Evolutionary conservation across 768 basidiomycete species (phyloP), one percentile per base, ranked within the genome.

Genomic region (Saitozyma sp.): DNA sequence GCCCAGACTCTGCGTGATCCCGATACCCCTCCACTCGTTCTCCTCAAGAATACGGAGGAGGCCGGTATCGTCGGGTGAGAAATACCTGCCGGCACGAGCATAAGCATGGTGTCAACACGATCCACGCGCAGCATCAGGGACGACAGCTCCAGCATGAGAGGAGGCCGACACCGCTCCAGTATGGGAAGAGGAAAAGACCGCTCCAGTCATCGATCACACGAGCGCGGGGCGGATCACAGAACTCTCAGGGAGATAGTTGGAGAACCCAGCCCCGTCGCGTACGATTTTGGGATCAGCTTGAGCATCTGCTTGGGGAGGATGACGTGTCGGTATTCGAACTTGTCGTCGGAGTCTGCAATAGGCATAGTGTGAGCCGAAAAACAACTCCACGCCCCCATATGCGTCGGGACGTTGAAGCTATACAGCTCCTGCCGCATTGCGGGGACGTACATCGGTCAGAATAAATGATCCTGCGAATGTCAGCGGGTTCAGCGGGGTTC

Each of bases 261-360:
- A 16, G 52, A 29, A 7, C 8, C 43, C n/a, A n/a, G 43, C 38
- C 13, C n/a, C 10, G 11, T 52, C 19, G 70, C 78, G 39, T 42
- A 78, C 79, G 59, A 58, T 78, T 92, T 91, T 6, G 95, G 96
- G 38, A 99, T 85, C 82, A 94, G 84, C 82, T 95, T 93, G 80
- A 97, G 84, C 68, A 98, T 86, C 61, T 89, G 90, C 78, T 96
- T 96, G 7, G 95, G 95, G 17, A 99, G 83, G 69, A 96, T 96
- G 68, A 99, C 95, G 80, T 98, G 95, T 61, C 82, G 62, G 69
- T 97, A 98, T 83, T 98, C 94, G 80, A 85, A 96, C 67, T 85
- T 81, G 79, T 95, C 91, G 80, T 98, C 94, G 8, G 90, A 86
- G 79, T 97, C 77, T 79, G 50, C 51, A 8, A 16, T 37, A 2